phyloP scores from a whole-genome alignment of 1,284 basidiomycete genomes.

The Cutaneotrichosporon mucoides region DNA sequence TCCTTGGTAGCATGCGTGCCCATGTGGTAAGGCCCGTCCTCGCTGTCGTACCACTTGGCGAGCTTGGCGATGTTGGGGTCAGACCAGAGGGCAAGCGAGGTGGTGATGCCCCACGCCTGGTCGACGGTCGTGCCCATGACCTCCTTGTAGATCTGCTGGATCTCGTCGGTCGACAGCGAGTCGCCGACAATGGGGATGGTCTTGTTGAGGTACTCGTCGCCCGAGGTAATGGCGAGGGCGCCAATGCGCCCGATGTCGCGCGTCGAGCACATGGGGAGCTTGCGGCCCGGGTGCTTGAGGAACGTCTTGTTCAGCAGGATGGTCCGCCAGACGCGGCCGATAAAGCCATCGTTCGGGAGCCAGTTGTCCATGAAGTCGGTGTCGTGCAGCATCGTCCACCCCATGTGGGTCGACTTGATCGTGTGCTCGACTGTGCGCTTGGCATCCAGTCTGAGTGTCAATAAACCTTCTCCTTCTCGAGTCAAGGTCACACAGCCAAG shows the following conservation, averaged over 20 bases:
- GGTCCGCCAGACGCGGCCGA: conserved; percentile 25
- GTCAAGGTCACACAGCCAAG: no score
- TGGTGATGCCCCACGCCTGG: conserved; percentile 16
- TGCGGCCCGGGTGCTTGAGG: conserved; percentile 16
- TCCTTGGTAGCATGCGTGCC: conserved; percentile 3
- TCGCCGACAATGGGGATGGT: conserved; percentile 26
- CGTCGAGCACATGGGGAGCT: conserved; percentile 20
- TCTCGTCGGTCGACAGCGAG: conserved; percentile 19
- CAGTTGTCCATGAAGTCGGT: conserved; percentile 24
- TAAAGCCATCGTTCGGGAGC: conserved; percentile 19
- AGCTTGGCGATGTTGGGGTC: conserved; percentile 7
- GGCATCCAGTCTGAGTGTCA: conserved; percentile 19
- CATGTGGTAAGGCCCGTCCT: conserved; percentile 15
- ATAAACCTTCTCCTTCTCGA: no score
- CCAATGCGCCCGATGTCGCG: conserved; percentile 28
- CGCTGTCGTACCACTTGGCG: conserved; percentile 27
- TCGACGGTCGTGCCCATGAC: conserved; percentile 17
- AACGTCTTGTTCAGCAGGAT: conserved; percentile 26
- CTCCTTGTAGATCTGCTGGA: conserved; percentile 22
- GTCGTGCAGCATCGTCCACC: conserved; percentile 12
- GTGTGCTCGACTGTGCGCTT: conserved; percentile 31
- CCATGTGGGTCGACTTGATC: conserved; percentile 12
- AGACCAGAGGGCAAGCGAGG: conserved; percentile 13
- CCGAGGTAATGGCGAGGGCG: conserved; percentile 21
- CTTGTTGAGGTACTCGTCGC: conserved; percentile 10